Base-by-base conservation (phyloP, 2,329 filamentous ascomycete genomes). In the Grosmannia clavigera region DNA sequence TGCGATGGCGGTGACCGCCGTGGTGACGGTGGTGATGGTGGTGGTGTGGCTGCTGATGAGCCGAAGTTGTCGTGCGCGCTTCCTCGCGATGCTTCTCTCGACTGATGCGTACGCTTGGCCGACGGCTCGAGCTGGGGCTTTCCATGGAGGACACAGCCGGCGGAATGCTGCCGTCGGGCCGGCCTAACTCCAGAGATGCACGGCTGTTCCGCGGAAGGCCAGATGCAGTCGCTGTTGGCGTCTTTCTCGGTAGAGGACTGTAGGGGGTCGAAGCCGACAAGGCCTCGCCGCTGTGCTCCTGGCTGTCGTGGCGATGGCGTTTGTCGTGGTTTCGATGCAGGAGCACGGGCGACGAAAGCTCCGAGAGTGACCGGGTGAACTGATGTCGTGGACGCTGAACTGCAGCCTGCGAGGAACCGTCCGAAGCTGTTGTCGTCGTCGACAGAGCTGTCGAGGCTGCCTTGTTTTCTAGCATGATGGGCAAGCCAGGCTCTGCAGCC, bases 351-450 rank as follows among this genome's bases (percentile, higher is more conserved):
- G 77, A 75, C 29, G 79, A 73, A 58, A 81, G 66, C 64, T 83
- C 81, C 53, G 77, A 78, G 61, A 83, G 75, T 55, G 82, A 84
- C 40, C 80, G 77, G 62, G 75, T 78, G 62, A 82, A 73, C 65
- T 81, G 79, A 65, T 82, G 81, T 61, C 76, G 76, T 29, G 74
- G 69, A 27, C 72, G 71, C 55, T 66, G 68, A 29, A 72, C 19
- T 38, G 33, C 53, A 19, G 51, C 19, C 52, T 7, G 31, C 19
- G 31, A 55, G 9, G 52, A 16, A 31, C 19, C 19, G 31, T 19
- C 52, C 52, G 55, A 57, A 43, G 55, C 43, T 19, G 40, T 50
- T 5, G 55, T 48, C 40, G 55, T 43, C 2, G 55, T 19, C 54
- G 54, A 25, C 54, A 43, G 22, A 4, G 33, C 35, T 22, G 55